Evolutionary conservation across 495 filamentous ascomycete genomes (phyloP), one percentile per base, ranked within the genome.

Genomic region (Aspergillus affinis): DNA sequence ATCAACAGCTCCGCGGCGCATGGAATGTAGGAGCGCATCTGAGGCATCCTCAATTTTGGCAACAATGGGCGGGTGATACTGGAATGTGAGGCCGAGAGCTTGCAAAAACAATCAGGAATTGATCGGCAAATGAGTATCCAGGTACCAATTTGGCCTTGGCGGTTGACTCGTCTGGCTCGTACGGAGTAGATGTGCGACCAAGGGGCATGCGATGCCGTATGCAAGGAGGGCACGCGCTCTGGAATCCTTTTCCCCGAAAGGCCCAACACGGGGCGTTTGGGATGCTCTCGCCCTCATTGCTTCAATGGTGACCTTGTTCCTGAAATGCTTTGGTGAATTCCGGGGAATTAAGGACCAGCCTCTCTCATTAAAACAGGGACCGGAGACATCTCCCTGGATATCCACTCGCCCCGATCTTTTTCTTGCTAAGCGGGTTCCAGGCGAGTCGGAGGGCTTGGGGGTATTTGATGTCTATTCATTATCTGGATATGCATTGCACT

Each of bases 11-110:
- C 36, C 5, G 36, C 36, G 10, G 36, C 49, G 13, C 49, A 51
- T n/a, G 49, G 49, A 51, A 51, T 51, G 49, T 30, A 51, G 49
- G 49, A 51, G 49, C 49, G 6, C 15, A 15, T n/a, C 15, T 27
- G 48, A 15, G 48, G 20, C 20, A 20, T 21, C 19, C 19, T 50
- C 20, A 2, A 26, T 21, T 1, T 26, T 29, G 49, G 49, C 13
- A 51, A 30, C 49, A 29, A 29, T 26, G 48, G 13, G 20, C 29
- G 13, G 10, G 23, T 13, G 15, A 17, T n/a, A 17, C 10, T 51
- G 49, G 49, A 51, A 51, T 51, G 49, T 23, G 21, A 41, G 13
- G 36, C 12, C 36, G 36, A 41, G 36, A 41, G 36, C 8, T 41
- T 41, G 23, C 10, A 41, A 10, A 41, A 41, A 15, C 1, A 10